phyloP scores from a whole-genome alignment of 306 rosid species.

The Carpinus fangiana region DNA sequence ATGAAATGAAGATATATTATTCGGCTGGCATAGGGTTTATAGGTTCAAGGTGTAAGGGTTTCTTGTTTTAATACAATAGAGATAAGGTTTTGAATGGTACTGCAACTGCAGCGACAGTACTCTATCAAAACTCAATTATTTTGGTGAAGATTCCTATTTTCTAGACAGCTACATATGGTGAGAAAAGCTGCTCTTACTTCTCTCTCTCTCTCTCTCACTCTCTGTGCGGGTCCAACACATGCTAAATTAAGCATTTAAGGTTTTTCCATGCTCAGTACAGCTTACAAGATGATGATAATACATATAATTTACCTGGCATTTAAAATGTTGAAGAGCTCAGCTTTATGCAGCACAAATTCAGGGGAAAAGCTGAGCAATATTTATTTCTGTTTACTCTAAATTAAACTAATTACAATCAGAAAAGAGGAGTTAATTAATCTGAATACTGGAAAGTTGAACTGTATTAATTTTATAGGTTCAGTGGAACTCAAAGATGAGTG shows the following conservation, averaged over 20 bases:
- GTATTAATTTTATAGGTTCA: slow-evolving; percentile 10
- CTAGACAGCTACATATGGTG: slow-evolving; percentile 31
- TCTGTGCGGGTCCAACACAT: background rate
- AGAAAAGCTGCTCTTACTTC: slow-evolving; percentile 22
- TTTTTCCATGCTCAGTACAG: too few relatives aligned
- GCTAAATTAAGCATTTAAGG: background rate
- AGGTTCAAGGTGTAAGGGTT: slow-evolving; percentile 29
- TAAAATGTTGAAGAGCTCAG: too few relatives aligned
- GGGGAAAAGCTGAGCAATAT: too few relatives aligned
- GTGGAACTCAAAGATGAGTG: slow-evolving; percentile 20
- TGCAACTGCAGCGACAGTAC: slow-evolving; percentile 22
- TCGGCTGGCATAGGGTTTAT: background rate
- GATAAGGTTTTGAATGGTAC: slow-evolving; percentile 34
- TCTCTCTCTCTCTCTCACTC: slow-evolving; percentile 6
- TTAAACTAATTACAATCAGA: background rate
- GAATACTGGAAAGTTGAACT: background rate
- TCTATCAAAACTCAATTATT: slow-evolving; percentile 47
- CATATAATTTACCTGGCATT: too few relatives aligned
- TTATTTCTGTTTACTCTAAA: too few relatives aligned
- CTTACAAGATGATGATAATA: background rate
- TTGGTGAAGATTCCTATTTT: slow-evolving; percentile 39
- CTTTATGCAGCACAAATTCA: too few relatives aligned
- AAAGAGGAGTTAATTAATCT: background rate
- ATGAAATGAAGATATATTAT: too few relatives aligned
- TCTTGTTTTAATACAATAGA: slow-evolving; percentile 18